Evolutionary conservation across 345 rosid species (phyloP).

Genomic region (Erucastrum elatum): DNA sequence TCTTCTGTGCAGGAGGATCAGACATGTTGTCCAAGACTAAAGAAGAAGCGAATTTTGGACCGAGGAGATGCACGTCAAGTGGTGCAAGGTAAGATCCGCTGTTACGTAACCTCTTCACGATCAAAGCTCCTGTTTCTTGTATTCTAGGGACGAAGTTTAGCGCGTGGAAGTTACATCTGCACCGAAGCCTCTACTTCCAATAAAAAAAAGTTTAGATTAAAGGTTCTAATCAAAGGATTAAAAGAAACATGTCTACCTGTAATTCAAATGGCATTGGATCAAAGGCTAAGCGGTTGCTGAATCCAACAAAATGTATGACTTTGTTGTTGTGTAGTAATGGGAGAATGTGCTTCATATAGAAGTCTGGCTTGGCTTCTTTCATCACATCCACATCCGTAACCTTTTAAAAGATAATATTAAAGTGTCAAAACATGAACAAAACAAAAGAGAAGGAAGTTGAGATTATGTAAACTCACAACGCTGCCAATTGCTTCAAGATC

Average conservation of each 20-base stretch:
- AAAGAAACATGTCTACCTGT: conserved; percentile 54
- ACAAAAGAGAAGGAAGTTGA: conserved; percentile 16
- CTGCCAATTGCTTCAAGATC: conserved; percentile 91
- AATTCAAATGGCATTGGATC: conserved; percentile 79
- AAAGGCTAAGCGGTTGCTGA: conserved; percentile 93
- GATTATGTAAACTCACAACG: conserved; percentile 54
- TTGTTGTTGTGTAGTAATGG: conserved; percentile 67
- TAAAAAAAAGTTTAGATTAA: neutral
- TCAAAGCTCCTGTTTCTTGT: conserved; percentile 81
- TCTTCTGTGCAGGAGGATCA: conserved; percentile 16
- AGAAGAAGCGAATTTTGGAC: conserved; percentile 53
- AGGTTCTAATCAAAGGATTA: neutral
- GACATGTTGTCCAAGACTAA: conserved; percentile 38
- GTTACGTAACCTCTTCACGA: conserved; percentile 64
- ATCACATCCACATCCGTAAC: conserved; percentile 65
- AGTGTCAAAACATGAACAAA: conserved; percentile 18
- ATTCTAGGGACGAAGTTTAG: conserved; percentile 68
- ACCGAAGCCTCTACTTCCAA: conserved; percentile 87
- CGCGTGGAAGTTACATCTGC: conserved; percentile 95
- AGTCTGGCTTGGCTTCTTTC: conserved; percentile 83
- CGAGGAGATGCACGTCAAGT: conserved; percentile 71
- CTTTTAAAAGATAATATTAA: conserved; percentile 41
- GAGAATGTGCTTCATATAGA: conserved; percentile 69
- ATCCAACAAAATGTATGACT: conserved; percentile 88
- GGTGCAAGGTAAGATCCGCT: conserved; percentile 46